Conservation (phyloP, 1,139 yeast species). For the Saccharomyces hybrid region DNA sequence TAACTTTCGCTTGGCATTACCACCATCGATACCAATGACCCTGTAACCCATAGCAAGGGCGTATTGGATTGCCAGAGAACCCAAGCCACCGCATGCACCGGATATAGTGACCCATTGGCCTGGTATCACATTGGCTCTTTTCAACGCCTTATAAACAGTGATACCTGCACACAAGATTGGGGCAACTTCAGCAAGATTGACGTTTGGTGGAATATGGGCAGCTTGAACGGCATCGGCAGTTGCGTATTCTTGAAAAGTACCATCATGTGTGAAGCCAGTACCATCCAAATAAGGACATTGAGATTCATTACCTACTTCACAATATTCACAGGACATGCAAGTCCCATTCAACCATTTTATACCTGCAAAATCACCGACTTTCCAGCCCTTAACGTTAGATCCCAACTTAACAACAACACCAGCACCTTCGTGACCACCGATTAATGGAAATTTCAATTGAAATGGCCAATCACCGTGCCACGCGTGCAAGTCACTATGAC, state of each 20-base stretch:
- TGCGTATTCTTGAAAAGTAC: constrained; percentile 78
- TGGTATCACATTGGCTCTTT: constrained; percentile 55
- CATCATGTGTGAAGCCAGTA: constrained; percentile 76
- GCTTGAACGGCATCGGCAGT: constrained; percentile 85
- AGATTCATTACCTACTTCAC: constrained; percentile 61
- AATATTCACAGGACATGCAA: constrained; percentile 66
- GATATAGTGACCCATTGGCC: constrained; percentile 78
- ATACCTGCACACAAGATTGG: constrained; percentile 82
- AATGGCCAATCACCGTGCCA: constrained; percentile 77
- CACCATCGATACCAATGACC: constrained; percentile 71
- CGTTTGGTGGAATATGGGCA: constrained; percentile 61
- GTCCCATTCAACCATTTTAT: constrained; percentile 68
- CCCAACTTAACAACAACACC: constrained; percentile 76
- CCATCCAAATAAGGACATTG: constrained; percentile 62
- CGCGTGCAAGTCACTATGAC: constrained; percentile 74
- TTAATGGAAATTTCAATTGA: constrained; percentile 50
- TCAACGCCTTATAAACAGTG: constrained; percentile 77
- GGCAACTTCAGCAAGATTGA: constrained; percentile 66
- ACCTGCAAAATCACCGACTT: constrained; percentile 73
- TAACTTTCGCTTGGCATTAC: constrained; percentile 53
- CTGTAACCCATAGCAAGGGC: constrained; percentile 79
- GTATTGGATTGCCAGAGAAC: constrained; percentile 72
- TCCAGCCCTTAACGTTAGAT: constrained; percentile 57
- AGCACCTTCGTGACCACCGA: constrained; percentile 86
- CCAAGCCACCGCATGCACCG: constrained; percentile 85